Evolutionary conservation across 495 filamentous ascomycete genomes (phyloP).

Genomic region (Penicillium maclennaniae): DNA sequence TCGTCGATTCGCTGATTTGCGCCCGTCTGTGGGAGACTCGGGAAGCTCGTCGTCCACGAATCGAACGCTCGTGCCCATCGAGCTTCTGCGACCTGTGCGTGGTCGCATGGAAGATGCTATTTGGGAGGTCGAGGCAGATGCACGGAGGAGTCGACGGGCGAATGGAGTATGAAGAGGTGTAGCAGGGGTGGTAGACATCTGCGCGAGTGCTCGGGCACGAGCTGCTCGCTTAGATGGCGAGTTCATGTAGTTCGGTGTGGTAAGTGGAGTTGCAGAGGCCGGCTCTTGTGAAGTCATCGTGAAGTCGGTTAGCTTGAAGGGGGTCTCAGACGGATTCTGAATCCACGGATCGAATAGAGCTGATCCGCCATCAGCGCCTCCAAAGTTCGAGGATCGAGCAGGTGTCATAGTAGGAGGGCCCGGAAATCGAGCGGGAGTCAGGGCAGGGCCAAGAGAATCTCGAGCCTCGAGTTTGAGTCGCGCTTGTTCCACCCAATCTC

Average conservation of each 20-base stretch:
- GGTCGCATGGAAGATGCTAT: constrained; percentile 27
- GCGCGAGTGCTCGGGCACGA: constrained; percentile 47
- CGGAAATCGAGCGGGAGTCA: constrained; percentile 29
- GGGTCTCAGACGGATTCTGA: constrained; percentile 39
- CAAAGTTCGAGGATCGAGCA: constrained; percentile 25
- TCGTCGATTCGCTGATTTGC: constrained; percentile 38
- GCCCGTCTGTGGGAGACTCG: constrained; percentile 41
- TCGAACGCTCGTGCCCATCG: constrained; percentile 40
- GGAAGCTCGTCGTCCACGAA: constrained; percentile 44
- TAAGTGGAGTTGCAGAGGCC: constrained; percentile 38
- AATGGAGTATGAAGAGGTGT: constrained; percentile 46
- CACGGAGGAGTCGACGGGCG: constrained; percentile 41
- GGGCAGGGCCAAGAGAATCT: constrained; percentile 34
- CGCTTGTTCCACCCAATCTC: constrained; percentile 53
- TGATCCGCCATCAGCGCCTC: constrained; percentile 26
- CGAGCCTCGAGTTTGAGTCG: constrained; percentile 35
- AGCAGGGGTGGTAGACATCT: constrained; percentile 50
- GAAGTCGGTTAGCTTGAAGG: constrained; percentile 46
- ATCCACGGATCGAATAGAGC: constrained; percentile 42
- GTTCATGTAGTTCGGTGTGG: constrained; percentile 50
- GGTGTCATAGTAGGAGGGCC: constrained; percentile 17
- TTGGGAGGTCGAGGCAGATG: constrained; percentile 23
- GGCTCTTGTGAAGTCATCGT: constrained; percentile 32
- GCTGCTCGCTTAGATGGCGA: constrained; percentile 58
- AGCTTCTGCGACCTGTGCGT: constrained; percentile 30